A percentile compares a stretch with the other conserved stretches of the same genome.
phyloP scores from a whole-genome alignment of 257 asterid species.

The Mitragyna speciosa region DNA sequence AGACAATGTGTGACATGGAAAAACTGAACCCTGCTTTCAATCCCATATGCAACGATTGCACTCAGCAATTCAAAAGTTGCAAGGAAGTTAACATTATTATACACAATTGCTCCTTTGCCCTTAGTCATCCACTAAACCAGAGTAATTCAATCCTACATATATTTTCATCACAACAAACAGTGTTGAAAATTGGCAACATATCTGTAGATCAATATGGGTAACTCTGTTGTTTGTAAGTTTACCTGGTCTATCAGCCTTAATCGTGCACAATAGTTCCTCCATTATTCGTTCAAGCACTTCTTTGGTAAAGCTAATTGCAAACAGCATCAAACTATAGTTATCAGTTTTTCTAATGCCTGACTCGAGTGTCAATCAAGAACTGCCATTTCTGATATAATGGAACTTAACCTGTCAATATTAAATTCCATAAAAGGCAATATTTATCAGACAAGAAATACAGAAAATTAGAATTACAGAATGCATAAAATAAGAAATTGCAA shows the following conservation, averaged over 20 bases:
- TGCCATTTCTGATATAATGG: no score
- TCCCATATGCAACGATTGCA: not conserved
- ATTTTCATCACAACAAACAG: not conserved
- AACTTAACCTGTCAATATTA: no score
- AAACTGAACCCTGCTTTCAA: not conserved
- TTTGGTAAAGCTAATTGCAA: not conserved
- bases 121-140: not conserved
- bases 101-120: not conserved
- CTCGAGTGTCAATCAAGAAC: not conserved
- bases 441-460: not conserved
- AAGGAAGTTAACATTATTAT: no score
- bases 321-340: not conserved
- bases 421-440: not conserved
- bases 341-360: not conserved
- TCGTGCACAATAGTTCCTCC: not conserved
- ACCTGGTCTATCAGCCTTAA: not conserved
- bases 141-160: not conserved
- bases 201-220: not conserved
- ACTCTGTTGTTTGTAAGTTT: not conserved
- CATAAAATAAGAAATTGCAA: not conserved
- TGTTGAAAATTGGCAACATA: not conserved
- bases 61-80: no score
- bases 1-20: not conserved
- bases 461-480: not conserved
- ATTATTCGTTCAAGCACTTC: not conserved